Base-by-base conservation (phyloP, 805 yeast genomes). In the Limtongia smithiae region DNA sequence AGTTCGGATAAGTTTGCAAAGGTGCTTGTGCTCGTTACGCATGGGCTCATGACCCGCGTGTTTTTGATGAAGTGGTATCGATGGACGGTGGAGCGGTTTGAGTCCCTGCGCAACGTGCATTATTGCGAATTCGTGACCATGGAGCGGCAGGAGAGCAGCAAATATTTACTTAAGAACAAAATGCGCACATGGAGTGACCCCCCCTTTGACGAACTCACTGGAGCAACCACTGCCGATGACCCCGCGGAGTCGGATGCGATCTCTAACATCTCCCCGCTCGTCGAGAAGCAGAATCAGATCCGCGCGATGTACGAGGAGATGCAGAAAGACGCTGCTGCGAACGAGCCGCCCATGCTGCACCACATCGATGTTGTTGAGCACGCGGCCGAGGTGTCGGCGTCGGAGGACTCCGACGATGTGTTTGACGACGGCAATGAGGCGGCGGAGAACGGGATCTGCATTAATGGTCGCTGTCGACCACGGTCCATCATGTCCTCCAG, bases 11-110 rank as follows among this genome's bases (percentile, higher is more conserved):
- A 78, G 59, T 85, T 86, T 63, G 89, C 96, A n/a, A 78, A 79
- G 51, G 83, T 89, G 17, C 74, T 88, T 34, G 88, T 90, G 2
- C 69, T 90, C 36, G 96, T 90, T 35, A 85, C 95, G 3, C 97
- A 90, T 65, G 97, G 97, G 8, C 86, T 90, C 14, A 88, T 95
- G 91, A 85, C 94, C 3, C 72, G 97, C 35, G 97, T 90, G 7
- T 90, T 90, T 60, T 67, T 90, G 37, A 88, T 89, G 89, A 85
- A 89, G 61, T 90, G 96, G 96, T 90, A 81, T 65, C 72, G 95
- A 50, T 90, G 97, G 96, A 76, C 84, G 1, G 91, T 84, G 62
- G 96, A 89, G 64, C 81, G 82, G 63, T 90, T 89, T 67, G 97
- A 90, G 67, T 75, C 82, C 39, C 73, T 90, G 54, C 77, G 83